Base-by-base conservation (phyloP, 2,329 filamentous ascomycete genomes). In the Capronia coronata region DNA sequence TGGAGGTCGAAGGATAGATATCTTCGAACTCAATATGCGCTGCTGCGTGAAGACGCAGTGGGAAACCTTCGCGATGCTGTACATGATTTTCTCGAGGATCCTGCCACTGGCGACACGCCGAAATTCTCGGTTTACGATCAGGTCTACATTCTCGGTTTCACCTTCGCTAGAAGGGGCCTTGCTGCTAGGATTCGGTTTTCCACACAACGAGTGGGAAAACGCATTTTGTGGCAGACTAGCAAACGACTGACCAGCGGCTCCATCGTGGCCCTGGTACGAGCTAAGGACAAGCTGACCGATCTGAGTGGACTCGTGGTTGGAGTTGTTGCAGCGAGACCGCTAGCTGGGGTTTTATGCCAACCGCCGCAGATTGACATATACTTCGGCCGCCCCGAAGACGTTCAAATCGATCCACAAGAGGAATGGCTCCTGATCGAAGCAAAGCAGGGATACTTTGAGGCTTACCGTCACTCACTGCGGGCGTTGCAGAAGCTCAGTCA, bases 371-470 rank as follows among this genome's bases (percentile, higher is more conserved):
- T 95, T 13, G 87, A 95, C 57, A 70, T 95, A 0, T 83, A 84
- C 61, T 90, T 88, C 70, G 77, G 78, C 0, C 66, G 75, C 6
- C 61, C 72, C 0, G 69, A 78, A 2, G 78, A 89, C 19, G 70
- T 82, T 0, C 71, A 79, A 16, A 72, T 94, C 42, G 84, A 95
- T 60, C 81, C 87, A 0, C 75, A 77, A 13, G 66, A 77, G 27
- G 80, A 85, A 59, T 83, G 82, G 65, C 67, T 90, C 9, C 94
- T 95, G 86, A 69, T 95, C 0, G 87, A 95, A 62, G 76, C 84
- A 1, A 77, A 82, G 2, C 66, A 67, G 0, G 83, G 85, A 1
- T 94, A 89, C 63, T 95, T 80, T 55, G 90, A 96, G 64, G 80
- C 86, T 0, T 75, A 79, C 30, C 76, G 86, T 0, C 80, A 94